Percentiles rank a stretch among this genome's conserved stretches.
phyloP scores from a whole-genome alignment of 1,284 basidiomycete species.

The Cutaneotrichosporon cutaneum region DNA sequence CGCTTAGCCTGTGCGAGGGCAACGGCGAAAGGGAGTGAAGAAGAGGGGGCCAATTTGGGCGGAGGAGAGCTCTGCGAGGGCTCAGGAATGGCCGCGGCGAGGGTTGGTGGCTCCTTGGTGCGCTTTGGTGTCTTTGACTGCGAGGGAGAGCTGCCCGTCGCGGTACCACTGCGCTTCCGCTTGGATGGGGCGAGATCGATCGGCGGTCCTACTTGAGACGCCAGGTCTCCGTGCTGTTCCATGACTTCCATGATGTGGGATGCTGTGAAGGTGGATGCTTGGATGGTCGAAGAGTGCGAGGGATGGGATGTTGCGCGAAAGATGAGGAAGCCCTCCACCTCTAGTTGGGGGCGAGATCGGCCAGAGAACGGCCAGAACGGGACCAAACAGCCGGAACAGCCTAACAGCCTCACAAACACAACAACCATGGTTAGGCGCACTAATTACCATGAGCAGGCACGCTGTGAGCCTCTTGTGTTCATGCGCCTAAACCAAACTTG shows the following conservation, averaged over 20 bases:
- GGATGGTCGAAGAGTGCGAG: neutral
- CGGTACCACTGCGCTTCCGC: neutral
- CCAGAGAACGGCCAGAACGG: no score
- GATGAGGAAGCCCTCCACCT: neutral
- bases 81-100: neutral
- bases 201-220: neutral
- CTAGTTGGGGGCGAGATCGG: neutral
- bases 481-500: no score
- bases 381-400: no score
- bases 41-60: no score
- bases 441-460: no score
- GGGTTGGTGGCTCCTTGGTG: neutral
- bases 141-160: neutral
- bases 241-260: neutral
- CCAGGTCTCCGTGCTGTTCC: neutral
- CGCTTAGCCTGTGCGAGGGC: neutral
- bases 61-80: neutral
- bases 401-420: no score
- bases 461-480: no score
- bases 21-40: neutral
- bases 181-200: neutral
- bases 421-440: no score
- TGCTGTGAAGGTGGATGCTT: neutral
- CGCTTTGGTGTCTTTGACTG: neutral
- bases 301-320: neutral